phyloP scores from a whole-genome alignment of 768 basidiomycete species.

The Tricholomella constricta region DNA sequence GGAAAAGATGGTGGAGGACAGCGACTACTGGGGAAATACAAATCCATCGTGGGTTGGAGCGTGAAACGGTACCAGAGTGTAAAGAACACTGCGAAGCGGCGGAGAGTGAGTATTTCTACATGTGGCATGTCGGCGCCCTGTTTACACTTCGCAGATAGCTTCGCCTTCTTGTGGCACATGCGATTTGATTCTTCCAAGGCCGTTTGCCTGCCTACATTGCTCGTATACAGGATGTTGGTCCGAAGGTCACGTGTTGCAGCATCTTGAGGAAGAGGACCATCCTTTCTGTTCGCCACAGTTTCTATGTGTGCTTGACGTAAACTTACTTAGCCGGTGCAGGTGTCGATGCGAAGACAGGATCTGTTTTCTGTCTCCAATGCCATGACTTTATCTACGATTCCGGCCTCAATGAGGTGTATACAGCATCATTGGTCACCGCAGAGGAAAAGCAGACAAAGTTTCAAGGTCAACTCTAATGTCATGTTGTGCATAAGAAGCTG shows the following conservation, averaged over 20 bases:
- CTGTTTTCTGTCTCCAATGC: constrained; percentile 72
- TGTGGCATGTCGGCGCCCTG: not conserved
- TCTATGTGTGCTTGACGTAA: not conserved
- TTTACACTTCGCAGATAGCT: constrained; percentile 39
- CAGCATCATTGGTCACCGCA: constrained; percentile 45
- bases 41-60: constrained; percentile 57
- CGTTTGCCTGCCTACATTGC: constrained; percentile 77
- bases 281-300: constrained; percentile 56
- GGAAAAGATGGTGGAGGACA: constrained; percentile 29
- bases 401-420: constrained; percentile 47
- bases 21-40: constrained; percentile 44
- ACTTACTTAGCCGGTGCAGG: constrained; percentile 42
- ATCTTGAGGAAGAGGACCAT: constrained; percentile 61
- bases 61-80: constrained; percentile 47
- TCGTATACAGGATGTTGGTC: constrained; percentile 71
- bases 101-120: constrained; percentile 52
- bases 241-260: constrained; percentile 54
- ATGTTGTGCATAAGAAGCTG: not conserved
- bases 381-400: constrained; percentile 73
- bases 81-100: constrained; percentile 55
- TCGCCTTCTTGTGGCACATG: constrained; percentile 69
- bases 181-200: constrained; percentile 53
- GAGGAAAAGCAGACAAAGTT: constrained; percentile 68
- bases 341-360: constrained; percentile 73
- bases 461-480: constrained; percentile 44